phyloP scores from a whole-genome alignment of 139 green algal species.

The Micractinium conductrix region DNA sequence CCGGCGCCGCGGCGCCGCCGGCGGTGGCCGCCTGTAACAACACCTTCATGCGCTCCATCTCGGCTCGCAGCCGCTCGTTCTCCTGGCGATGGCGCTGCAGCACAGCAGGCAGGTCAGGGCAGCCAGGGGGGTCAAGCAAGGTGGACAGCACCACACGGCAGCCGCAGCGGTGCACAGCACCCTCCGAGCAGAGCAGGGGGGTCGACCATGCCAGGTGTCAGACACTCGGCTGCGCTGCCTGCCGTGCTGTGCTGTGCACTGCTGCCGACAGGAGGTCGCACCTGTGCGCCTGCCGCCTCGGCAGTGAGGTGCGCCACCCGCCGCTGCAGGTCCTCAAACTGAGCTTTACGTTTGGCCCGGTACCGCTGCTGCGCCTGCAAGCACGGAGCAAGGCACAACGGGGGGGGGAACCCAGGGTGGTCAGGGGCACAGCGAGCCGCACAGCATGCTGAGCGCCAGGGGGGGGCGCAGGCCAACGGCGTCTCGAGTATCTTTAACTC shows the following conservation, averaged over 20 bases:
- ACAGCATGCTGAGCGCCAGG: too few species aligned
- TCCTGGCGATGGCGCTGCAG: slow-evolving; percentile 6
- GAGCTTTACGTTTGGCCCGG: slow-evolving; percentile 43
- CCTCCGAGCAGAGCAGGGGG: background rate
- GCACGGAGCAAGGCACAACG: background rate
- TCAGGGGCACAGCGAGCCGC: background rate
- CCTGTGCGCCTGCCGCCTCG: background rate
- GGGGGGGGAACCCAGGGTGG: too few species aligned
- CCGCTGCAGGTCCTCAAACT: slow-evolving; percentile 48
- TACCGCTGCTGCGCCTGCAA: slow-evolving; percentile 46
- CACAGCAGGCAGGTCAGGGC: background rate
- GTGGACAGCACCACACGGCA: background rate
- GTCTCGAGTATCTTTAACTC: too few species aligned
- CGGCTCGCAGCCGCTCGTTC: slow-evolving; percentile 14
- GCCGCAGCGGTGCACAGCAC: too few species aligned
- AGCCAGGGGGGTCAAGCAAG: background rate
- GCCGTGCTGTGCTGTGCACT: too few species aligned
- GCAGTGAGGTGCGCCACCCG: slow-evolving; percentile 19
- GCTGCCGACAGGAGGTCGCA: background rate
- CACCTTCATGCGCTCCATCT: background rate
- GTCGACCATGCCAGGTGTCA: background rate
- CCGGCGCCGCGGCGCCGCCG: background rate
- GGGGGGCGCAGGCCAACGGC: too few species aligned
- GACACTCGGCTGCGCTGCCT: background rate
- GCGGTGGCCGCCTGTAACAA: background rate